phyloP scores from a whole-genome alignment of 2,329 filamentous ascomycete species.

The Cercospora sojina region DNA sequence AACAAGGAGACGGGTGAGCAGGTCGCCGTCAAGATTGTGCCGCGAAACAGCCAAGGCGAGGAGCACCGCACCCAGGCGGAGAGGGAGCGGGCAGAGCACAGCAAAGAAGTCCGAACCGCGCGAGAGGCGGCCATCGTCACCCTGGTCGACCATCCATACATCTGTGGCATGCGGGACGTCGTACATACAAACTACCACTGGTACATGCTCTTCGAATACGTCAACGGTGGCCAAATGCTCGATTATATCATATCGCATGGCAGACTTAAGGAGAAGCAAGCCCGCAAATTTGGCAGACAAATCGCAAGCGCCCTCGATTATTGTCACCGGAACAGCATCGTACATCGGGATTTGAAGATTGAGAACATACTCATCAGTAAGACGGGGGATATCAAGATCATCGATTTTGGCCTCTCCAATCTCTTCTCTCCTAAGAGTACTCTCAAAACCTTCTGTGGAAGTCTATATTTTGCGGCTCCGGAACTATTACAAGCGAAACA shows the following conservation, averaged over 20 bases:
- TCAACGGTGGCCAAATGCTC: conserved; percentile 98
- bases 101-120: conserved; percentile 92
- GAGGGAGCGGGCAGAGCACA: conserved; percentile 88
- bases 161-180: conserved; percentile 93
- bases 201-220: conserved; percentile 99
- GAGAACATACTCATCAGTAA: conserved; percentile 99
- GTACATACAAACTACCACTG: conserved; percentile 96
- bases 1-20: conserved; percentile 89
- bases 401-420: conserved; percentile 97
- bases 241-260: conserved; percentile 99
- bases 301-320: conserved; percentile 97
- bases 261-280: conserved; percentile 96
- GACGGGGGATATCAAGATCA: conserved; percentile 98
- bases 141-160: conserved; percentile 89
- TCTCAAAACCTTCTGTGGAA: conserved; percentile 95
- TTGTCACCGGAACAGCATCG: conserved; percentile 96
- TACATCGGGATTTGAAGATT: conserved; percentile 96
- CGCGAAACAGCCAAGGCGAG: conserved; percentile 75
- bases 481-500: conserved; percentile 90
- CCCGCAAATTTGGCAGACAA: conserved; percentile 94
- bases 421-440: conserved; percentile 82
- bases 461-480: conserved; percentile 94
- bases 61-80: conserved; percentile 72
- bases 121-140: conserved; percentile 96
- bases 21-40: conserved; percentile 97